These are phyloP conservation scores for Blastobotrys indianensis DNA, from an alignment of 1,139 yeast species.

Conservation along the genomic window DNA sequence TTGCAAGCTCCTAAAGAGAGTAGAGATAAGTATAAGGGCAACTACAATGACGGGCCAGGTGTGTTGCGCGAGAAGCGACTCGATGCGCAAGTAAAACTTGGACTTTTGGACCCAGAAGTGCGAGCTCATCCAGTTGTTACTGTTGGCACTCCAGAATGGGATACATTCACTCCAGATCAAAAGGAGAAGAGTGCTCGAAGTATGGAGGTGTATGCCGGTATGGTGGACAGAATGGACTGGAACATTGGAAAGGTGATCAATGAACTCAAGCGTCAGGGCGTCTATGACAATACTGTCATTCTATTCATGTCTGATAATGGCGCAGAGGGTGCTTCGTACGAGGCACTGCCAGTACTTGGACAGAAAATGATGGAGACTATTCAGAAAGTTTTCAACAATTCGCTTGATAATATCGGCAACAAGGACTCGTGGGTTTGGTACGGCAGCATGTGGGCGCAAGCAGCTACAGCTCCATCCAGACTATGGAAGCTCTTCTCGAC, in stretches of 20 bases:
- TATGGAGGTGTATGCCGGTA: conserved; percentile 55
- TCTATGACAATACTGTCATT: conserved; percentile 48
- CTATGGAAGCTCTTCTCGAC: conserved; percentile 48
- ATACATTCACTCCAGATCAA: conserved; percentile 37
- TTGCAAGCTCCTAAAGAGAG: conserved; percentile 48
- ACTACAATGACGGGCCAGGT: conserved; percentile 46
- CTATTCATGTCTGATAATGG: conserved; percentile 57
- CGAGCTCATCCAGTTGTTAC: conserved; percentile 42
- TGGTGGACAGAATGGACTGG: conserved; percentile 50
- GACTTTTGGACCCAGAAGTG: conserved; percentile 41
- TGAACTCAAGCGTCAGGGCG: conserved; percentile 37
- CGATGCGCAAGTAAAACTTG: conserved; percentile 29
- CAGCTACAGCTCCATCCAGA: conserved; percentile 51
- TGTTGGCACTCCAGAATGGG: conserved; percentile 39
- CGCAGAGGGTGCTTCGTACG: conserved; percentile 54
- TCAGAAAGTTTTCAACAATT: conserved; percentile 39
- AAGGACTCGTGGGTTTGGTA: conserved; percentile 46
- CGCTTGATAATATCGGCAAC: conserved; percentile 44
- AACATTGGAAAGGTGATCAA: conserved; percentile 45
- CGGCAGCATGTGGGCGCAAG: conserved; percentile 58
- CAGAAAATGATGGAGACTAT: not conserved
- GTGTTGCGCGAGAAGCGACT: conserved; percentile 39
- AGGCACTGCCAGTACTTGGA: conserved; percentile 42
- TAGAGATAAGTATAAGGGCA: conserved; percentile 44
- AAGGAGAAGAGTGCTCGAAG: conserved; percentile 37